Conservation (phyloP, 768 basidiomycete species). For the Lactarius hengduanensis region DNA sequence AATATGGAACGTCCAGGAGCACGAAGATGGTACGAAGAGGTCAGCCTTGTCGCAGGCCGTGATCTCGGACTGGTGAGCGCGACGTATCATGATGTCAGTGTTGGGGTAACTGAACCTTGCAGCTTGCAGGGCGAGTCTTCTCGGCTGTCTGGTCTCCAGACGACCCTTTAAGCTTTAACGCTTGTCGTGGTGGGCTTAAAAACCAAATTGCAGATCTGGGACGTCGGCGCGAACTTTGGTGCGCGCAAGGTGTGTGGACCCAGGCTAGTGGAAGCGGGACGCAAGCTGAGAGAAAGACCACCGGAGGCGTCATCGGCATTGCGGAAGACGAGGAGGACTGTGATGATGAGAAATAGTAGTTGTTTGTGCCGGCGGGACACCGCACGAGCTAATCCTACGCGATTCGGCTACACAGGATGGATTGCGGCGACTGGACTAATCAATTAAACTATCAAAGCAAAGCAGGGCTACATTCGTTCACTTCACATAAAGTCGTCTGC, state of each 20-base stretch:
- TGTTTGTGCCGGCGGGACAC: background rate
- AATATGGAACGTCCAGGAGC: constrained; percentile 87
- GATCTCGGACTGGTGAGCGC: constrained; percentile 85
- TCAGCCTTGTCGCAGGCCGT: constrained; percentile 81
- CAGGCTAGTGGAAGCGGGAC: constrained; percentile 74
- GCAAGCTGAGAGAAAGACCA: constrained; percentile 61
- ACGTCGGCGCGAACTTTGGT: constrained; percentile 79
- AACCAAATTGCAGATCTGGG: constrained; percentile 94
- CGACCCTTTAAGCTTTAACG: constrained; percentile 67
- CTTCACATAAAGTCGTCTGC: constrained; percentile 88
- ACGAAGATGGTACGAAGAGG: constrained; percentile 61
- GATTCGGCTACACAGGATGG: constrained; percentile 18
- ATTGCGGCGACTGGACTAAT: constrained; percentile 14
- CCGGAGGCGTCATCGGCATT: constrained; percentile 67
- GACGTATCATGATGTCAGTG: background rate
- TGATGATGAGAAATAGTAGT: constrained; percentile 39
- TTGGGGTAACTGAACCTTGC: constrained; percentile 12
- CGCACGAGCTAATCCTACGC: constrained; percentile 11
- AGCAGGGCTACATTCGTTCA: constrained; percentile 29
- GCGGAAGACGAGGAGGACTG: constrained; percentile 66
- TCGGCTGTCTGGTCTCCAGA: constrained; percentile 90
- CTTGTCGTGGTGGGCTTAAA: constrained; percentile 93
- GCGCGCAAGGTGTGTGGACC: constrained; percentile 79
- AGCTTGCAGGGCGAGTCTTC: constrained; percentile 94
- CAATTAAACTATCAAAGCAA: constrained; percentile 19